Conservation (phyloP, 352 stramenopile genomes). For the Pythium volutum region DNA sequence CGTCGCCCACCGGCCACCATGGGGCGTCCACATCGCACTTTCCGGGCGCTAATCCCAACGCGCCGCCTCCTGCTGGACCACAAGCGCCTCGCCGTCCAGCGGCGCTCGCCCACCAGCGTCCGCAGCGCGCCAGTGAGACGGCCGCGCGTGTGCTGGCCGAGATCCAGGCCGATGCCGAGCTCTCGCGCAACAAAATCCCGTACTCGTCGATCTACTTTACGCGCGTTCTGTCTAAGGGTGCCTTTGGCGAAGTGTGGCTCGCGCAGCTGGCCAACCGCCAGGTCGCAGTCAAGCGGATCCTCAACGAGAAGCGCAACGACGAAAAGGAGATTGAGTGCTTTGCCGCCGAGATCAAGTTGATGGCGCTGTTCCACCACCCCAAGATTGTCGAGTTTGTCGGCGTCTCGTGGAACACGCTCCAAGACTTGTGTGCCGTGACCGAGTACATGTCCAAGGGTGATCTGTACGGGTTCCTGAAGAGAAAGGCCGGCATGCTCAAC, state of each 20-base stretch:
- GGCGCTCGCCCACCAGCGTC: constrained; percentile 18
- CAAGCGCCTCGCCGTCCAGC: constrained; percentile 13
- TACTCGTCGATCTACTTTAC: constrained; percentile 81
- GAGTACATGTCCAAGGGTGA: constrained; percentile 85
- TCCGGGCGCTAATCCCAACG: constrained; percentile 6
- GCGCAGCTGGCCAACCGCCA: constrained; percentile 74
- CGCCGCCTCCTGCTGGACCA: constrained; percentile 10
- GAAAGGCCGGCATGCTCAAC: constrained; percentile 59
- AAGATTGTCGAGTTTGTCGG: constrained; percentile 85
- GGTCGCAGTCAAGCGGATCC: constrained; percentile 79
- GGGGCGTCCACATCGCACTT: neutral
- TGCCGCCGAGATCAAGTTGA: constrained; percentile 82
- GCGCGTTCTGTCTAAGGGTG: constrained; percentile 79
- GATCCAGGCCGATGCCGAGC: constrained; percentile 59
- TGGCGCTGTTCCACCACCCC: constrained; percentile 73
- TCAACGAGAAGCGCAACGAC: constrained; percentile 80
- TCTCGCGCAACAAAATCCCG: constrained; percentile 51
- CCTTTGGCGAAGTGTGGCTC: constrained; percentile 86
- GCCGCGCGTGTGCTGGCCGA: constrained; percentile 60
- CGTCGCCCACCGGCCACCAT: constrained; percentile 1
- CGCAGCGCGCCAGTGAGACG: constrained; percentile 29
- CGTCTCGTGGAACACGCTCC: constrained; percentile 66
- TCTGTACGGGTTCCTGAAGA: constrained; percentile 70
- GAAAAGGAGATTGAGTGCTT: constrained; percentile 86
- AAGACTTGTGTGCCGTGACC: constrained; percentile 71